Evolutionary conservation across 2,329 filamentous ascomycete species (phyloP).

Genomic region (Aspergillus clavatus): DNA sequence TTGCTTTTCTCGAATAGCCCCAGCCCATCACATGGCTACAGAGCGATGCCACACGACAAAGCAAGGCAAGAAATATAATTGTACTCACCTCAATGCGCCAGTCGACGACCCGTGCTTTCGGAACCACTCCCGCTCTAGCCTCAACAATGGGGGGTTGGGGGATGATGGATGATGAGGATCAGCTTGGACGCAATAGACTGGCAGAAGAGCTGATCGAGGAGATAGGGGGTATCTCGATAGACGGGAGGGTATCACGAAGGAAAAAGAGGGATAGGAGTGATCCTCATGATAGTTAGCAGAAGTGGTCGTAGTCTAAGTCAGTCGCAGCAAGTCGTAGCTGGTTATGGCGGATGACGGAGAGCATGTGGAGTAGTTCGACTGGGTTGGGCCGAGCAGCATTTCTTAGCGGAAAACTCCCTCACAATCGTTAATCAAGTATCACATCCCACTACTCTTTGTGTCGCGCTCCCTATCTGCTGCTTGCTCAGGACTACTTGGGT

Average conservation of each 20-base stretch:
- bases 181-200: not conserved
- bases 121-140: not conserved
- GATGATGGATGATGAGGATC: not conserved
- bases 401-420: conserved; percentile 17
- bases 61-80: conserved; percentile 6
- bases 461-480: not conserved
- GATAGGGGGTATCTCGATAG: not conserved
- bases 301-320: no score
- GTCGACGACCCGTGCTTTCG: conserved; percentile 31
- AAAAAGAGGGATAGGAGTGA: conserved; percentile 1
- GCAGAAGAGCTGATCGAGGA: not conserved
- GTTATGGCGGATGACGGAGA: conserved; percentile 7
- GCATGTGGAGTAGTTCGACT: conserved; percentile 6
- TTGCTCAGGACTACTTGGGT: not conserved
- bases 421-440: conserved; percentile 1
- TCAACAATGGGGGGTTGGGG: not conserved
- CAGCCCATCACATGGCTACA: not conserved
- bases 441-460: conserved; percentile 14
- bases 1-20: not conserved
- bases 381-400: conserved; percentile 14
- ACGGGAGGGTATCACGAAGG: conserved; percentile 2
- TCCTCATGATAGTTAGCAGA: no score
- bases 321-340: no score
- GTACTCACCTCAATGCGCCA: conserved; percentile 39
- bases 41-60: conserved; percentile 7